phyloP scores from a whole-genome alignment of 305 asterid genomes.

The Solanum hybrid region DNA sequence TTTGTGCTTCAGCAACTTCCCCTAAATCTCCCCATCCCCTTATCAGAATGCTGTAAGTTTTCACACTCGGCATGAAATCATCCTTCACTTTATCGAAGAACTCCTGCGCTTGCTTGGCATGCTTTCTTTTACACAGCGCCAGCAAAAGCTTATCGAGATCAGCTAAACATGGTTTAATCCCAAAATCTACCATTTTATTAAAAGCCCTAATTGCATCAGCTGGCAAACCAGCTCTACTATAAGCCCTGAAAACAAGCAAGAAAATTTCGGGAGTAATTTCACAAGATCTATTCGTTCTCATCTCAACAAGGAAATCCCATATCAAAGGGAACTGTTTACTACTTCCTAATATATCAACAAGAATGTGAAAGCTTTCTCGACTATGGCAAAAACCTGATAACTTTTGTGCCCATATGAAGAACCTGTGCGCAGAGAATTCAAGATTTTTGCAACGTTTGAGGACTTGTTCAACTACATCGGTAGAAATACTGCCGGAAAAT shows the following conservation, averaged over 20 bases:
- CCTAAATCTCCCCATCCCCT: constrained; percentile 79
- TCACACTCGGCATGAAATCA: constrained; percentile 35
- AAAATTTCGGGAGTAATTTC: constrained; percentile 46
- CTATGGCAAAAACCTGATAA: constrained; percentile 60
- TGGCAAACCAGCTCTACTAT: constrained; percentile 71
- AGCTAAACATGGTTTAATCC: constrained; percentile 44
- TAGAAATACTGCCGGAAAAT: constrained; percentile 35
- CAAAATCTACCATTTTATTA: constrained; percentile 64
- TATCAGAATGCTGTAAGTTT: constrained; percentile 74
- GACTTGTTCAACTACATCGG: constrained; percentile 59
- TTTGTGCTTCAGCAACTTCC: constrained; percentile 34
- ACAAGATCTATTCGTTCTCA: constrained; percentile 31
- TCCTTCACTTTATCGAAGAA: constrained; percentile 49
- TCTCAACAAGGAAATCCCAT: constrained; percentile 74
- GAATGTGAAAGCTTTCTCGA: constrained; percentile 51
- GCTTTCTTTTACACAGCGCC: constrained; percentile 61
- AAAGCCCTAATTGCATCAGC: constrained; percentile 84
- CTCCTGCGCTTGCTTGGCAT: constrained; percentile 57
- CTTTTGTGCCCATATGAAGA: constrained; percentile 73
- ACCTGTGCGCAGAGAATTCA: constrained; percentile 85
- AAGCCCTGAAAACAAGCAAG: constrained; percentile 61
- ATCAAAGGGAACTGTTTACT: constrained; percentile 74
- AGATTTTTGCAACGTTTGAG: constrained; percentile 73
- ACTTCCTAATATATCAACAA: constrained; percentile 63
- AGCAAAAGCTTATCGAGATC: constrained; percentile 70